These are phyloP conservation scores for Dissoconium aciculare DNA, from an alignment of 2,329 filamentous ascomycete genomes.

Conservation along the genomic window DNA sequence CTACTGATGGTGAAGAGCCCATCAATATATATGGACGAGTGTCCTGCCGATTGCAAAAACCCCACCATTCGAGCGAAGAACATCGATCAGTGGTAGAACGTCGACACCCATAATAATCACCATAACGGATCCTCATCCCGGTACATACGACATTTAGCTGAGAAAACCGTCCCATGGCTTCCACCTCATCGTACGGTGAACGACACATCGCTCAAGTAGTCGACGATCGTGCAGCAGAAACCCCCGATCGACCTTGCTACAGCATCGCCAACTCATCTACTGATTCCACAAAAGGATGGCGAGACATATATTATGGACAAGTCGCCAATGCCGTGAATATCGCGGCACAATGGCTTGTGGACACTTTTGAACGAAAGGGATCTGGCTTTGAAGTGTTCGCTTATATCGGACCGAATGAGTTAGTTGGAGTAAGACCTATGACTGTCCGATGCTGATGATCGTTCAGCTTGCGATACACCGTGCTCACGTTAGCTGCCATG, in stretches of 20 bases:
- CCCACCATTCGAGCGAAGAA: too few species aligned
- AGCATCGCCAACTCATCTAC: neutral
- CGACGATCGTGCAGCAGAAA: neutral
- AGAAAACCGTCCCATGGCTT: too few species aligned
- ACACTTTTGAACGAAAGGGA: neutral
- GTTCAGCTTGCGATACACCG: conserved; percentile 4
- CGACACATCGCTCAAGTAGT: neutral
- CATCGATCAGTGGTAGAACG: too few species aligned
- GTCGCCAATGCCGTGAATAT: conserved; percentile 8
- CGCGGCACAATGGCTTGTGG: conserved; percentile 7
- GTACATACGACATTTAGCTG: too few species aligned
- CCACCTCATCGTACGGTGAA: too few species aligned
- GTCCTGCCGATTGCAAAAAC: too few species aligned
- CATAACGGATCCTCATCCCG: too few species aligned
- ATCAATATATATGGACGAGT: too few species aligned
- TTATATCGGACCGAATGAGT: conserved; percentile 4
- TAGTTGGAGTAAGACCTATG: neutral
- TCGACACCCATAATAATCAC: too few species aligned
- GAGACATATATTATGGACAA: conserved; percentile 8
- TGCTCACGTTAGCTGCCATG: conserved; percentile 4
- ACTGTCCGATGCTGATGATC: neutral
- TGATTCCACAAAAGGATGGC: conserved; percentile 9
- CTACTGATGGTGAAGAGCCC: too few species aligned
- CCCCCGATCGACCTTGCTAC: neutral
- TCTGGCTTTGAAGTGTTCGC: conserved; percentile 1